Percentiles rank a stretch among this genome's conserved stretches.
phyloP scores from a whole-genome alignment of 2,329 filamentous ascomycete genomes.

The Pseudocercospora eumusae region DNA sequence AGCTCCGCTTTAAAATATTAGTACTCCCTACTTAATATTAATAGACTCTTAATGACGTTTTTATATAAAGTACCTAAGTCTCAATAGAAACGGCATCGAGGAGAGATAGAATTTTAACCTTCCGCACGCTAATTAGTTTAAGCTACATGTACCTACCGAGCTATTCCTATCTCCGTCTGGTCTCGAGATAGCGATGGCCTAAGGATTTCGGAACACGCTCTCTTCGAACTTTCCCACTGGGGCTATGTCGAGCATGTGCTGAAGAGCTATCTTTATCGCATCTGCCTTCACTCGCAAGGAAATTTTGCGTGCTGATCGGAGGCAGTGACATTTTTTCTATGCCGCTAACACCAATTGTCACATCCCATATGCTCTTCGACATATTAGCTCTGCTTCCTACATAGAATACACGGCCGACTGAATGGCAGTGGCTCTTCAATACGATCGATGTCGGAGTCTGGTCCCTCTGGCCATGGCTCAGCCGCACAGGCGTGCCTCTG shows the following conservation, averaged over 20 bases:
- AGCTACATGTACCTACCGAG: no score
- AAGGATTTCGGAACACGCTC: not conserved
- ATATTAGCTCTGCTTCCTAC: not conserved
- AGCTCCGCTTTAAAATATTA: no score
- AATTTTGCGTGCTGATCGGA: conserved; percentile 1
- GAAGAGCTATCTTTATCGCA: conserved; percentile 3
- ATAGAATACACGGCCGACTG: not conserved
- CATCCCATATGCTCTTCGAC: not conserved
- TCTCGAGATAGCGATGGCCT: no score
- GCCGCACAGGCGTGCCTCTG: not conserved
- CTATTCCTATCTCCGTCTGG: no score
- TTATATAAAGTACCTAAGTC: no score
- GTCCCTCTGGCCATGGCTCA: conserved; percentile 1
- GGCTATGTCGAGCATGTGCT: conserved; percentile 6
- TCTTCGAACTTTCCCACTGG: not conserved
- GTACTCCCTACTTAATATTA: no score
- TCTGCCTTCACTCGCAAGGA: conserved; percentile 1
- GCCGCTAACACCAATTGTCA: not conserved
- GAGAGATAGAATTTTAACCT: no score
- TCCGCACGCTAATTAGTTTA: no score
- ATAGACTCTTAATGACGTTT: no score
- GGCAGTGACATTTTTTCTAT: not conserved
- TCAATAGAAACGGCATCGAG: no score
- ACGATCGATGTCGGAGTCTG: conserved; percentile 4
- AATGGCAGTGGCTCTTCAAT: not conserved